Evolutionary conservation across 352 stramenopile species (phyloP), one percentile per base, ranked within the genome.

Genomic region (Albugo laibachii): DNA sequence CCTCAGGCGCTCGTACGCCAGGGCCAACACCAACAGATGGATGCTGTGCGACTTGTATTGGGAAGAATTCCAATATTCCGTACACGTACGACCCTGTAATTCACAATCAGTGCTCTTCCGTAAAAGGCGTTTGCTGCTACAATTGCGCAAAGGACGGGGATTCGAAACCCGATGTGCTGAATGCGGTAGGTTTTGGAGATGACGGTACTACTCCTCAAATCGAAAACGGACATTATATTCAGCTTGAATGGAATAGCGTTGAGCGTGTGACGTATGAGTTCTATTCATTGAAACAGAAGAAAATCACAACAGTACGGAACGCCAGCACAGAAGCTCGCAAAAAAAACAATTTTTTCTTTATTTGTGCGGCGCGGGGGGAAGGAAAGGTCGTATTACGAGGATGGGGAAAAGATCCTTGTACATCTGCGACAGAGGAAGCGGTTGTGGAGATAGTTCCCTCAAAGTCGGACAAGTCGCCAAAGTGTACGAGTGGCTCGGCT

Each of bases 41-140:
- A 24, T 83, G 71, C 55, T 83, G 71, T 52, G 65, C 52, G 24
- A 74, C 49, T 12, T 83, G 71, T 49, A 81, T 83, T 54, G 71
- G 66, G 52, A 81, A 83, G 52, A 65, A 66, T 31, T 61, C 71
- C n/a, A 52, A 55, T 49, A 21, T 58, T 14, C 48, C 57, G 20
- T 83, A 80, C 64, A 66, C 59, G 36, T 83, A 83, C 57, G 72
- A 84, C 56, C 72, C 72, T 27, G 38, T 79, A 8, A 54, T 84
- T 20, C 70, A 70, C 57, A 45, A 46, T 5, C 56, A 84, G 48
- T 84, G 72, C 52, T 47, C 60, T 16, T 62, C 53, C 34, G 61
- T 63, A 1, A 53, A 57, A 34, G 69, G 72, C 27, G 62, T 84
- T 18, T 84, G 72, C 53, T 84, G 72, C 63, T 84, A 75, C 57